Base-by-base conservation (phyloP, 2,329 filamentous ascomycete species). In the Sordariomycetes sp. region DNA sequence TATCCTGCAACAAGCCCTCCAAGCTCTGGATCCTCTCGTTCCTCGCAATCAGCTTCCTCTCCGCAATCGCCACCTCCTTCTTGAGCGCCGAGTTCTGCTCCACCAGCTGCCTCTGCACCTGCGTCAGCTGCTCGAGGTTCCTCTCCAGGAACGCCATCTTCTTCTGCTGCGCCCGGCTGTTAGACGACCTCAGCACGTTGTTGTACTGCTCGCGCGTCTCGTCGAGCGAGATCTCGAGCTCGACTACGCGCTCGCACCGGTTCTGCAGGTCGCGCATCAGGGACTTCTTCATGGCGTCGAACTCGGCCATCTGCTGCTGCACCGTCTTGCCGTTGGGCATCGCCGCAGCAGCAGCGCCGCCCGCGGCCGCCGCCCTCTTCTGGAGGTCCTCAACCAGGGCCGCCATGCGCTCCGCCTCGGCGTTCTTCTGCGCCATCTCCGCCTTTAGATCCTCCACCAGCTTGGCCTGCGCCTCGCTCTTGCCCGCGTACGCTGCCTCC, bases 131-230 rank as follows among this genome's bases (percentile, higher is more conserved):
- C 74, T 99, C 94, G 48, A 99, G 83, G 69, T 99, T 99, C 68
- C 94, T 87, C 76, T 99, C 94, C 55, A 99, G 76, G 80, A 99
- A 99, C 17, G 94, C 95, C 89, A 99, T 97, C 82, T 99, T 99
- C 87, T 99, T 99, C 74, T 99, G 94, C 76, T 99, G 94, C 25
- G 94, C 92, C 59, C 94, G 87, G 77, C 95, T 97, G 78, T 99
- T 99, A 63, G 90, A 96, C 54, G 90, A 94, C 58, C 92, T 86
- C 59, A 99, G 81, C 60, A 99, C 94, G 65, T 96, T 96, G 78
- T 99, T 97, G 76, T 99, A 99, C 74, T 99, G 94, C 76, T 99
- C 94, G 58, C 94, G 84, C 1, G 94, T 96, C 76, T 96, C 91
- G 68, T 99, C 94, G 55, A 99, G 81, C 39, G 89, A 95, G 66